Percentiles rank a stretch among this genome's conserved stretches.
Conservation (phyloP, 805 yeast genomes). For the Maudiozyma saulgeensis region DNA sequence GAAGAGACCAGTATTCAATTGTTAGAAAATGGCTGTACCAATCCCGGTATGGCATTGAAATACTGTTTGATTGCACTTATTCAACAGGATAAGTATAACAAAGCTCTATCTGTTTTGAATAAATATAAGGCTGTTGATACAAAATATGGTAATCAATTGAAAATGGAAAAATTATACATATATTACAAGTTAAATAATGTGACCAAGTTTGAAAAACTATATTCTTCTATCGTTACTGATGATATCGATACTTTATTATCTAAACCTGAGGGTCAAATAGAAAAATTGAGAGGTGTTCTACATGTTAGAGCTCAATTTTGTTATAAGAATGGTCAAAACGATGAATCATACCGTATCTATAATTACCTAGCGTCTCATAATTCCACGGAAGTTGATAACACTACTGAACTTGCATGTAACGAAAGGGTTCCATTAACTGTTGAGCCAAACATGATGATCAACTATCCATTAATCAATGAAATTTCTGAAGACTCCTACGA, state of each 20-base stretch:
- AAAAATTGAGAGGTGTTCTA: constrained; percentile 31
- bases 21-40: constrained; percentile 14
- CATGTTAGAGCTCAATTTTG: constrained; percentile 46
- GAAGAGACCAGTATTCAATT: constrained; percentile 20
- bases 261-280: constrained; percentile 3
- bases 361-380: constrained; percentile 34
- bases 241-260: constrained; percentile 3
- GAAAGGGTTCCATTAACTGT: constrained; percentile 61
- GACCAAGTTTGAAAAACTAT: constrained; percentile 22
- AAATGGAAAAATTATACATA: constrained; percentile 52
- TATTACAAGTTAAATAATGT: constrained; percentile 45
- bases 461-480: constrained; percentile 1
- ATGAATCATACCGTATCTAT: constrained; percentile 44
- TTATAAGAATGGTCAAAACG: constrained; percentile 42
- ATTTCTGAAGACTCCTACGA: constrained; percentile 41
- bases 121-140: constrained; percentile 32
- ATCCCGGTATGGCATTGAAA: constrained; percentile 24
- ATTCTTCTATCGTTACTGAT: constrained; percentile 13
- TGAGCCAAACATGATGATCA: constrained; percentile 10
- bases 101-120: constrained; percentile 39
- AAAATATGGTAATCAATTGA: constrained; percentile 26
- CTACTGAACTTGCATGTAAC: constrained; percentile 53
- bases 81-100: constrained; percentile 51
- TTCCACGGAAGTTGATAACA: constrained; percentile 31
- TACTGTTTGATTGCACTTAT: constrained; percentile 52